Evolutionary conservation across 345 rosid genomes (phyloP), one percentile per base, ranked within the genome.

Genomic region (Pelargonium nanum): DNA sequence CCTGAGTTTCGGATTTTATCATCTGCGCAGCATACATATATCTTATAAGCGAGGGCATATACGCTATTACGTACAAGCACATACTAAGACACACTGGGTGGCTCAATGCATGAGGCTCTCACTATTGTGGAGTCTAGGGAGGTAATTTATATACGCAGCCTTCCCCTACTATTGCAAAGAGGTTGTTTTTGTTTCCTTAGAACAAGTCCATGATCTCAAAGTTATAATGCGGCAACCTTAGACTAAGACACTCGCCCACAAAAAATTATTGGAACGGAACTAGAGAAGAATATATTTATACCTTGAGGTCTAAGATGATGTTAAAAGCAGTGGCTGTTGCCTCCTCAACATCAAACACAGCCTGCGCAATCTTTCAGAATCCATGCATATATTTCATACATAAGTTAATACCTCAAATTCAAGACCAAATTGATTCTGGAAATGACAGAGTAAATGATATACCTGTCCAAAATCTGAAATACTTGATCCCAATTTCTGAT

Each of bases 341-440:
- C 72, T 94, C 99, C 82, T 94, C 97, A 53, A 94, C 77, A 70
- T 94, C 97, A 74, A 74, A 81, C 24, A 93, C 72, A 63, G 95
- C 99, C 60, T 82, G 85, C 57, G 89, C 83, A 65, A 94, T 86
- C 96, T 93, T 40, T 70, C 44, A 81, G 45, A 58, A 60, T 44
- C 25, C 58, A 64, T 48, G 22, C 40, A 72, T 56, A n/a, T n/a
- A n/a, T n/a, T n/a, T n/a, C n/a, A n/a, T 20, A 51, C 25, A 59
- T 9, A 10, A 40, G 60, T 56, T 2, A 19, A 61, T 34, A 16
- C 22, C 56, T 23, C 34, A 28, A 12, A 64, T 17, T 19, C 57
- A 22, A 4, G 15, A 19, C 34, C 26, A 20, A 32, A 28, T 5
- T 12, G n/a, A 28, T 28, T 3, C 3, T 6, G 48, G 15, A 2